Conservation (phyloP, 1,284 basidiomycete species). For the Meripilus lineatus region DNA sequence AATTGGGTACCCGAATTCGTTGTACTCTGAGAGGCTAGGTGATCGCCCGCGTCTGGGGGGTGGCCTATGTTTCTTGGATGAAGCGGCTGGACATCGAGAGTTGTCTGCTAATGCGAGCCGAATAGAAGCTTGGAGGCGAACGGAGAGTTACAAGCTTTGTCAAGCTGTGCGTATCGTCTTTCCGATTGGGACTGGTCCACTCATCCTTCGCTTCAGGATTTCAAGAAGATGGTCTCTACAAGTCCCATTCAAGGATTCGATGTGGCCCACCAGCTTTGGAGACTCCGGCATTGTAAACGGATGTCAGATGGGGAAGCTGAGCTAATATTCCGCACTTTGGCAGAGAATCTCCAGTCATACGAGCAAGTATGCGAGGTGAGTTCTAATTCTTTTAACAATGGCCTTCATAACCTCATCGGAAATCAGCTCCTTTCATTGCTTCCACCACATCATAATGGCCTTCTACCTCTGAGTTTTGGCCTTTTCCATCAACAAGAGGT, state of each 20-base stretch:
- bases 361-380: constrained; percentile 88
- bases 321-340: constrained; percentile 71
- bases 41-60: constrained; percentile 50
- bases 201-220: constrained; percentile 41
- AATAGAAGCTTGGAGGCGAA: constrained; percentile 78
- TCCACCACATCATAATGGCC: constrained; percentile 78
- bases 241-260: constrained; percentile 64
- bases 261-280: constrained; percentile 65
- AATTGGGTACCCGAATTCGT: constrained; percentile 53
- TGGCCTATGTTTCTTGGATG: constrained; percentile 68
- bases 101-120: constrained; percentile 63
- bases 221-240: constrained; percentile 37
- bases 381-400: constrained; percentile 5
- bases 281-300: constrained; percentile 58
- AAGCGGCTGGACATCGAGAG: constrained; percentile 52
- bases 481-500: constrained; percentile 81
- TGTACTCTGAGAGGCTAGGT: constrained; percentile 37
- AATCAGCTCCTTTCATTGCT: constrained; percentile 76
- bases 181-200: neutral
- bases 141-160: constrained; percentile 60
- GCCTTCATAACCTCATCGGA: no score
- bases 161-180: constrained; percentile 40
- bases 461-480: constrained; percentile 83
- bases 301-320: constrained; percentile 65
- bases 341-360: constrained; percentile 67